Percentiles rank a stretch among this genome's conserved stretches.
Evolutionary conservation across 2,329 filamentous ascomycete genomes (phyloP).

Genomic region (Sarocladiaceae sp.): DNA sequence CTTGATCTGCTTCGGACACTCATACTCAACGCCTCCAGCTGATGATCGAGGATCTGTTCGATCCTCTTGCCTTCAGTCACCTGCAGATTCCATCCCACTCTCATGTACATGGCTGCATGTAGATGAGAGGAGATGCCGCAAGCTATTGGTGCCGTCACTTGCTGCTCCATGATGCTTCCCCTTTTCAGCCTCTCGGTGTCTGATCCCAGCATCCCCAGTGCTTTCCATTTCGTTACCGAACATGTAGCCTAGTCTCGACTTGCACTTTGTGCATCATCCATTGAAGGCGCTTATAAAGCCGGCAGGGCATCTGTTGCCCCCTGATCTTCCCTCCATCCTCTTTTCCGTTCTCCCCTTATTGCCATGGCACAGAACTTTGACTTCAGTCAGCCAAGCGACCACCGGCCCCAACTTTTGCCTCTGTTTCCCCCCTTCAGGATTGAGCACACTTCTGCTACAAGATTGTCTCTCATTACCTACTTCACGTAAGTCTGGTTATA

Average conservation of each 20-base stretch:
- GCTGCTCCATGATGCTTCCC: neutral
- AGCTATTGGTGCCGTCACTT: neutral
- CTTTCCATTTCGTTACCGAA: neutral
- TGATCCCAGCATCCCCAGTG: neutral
- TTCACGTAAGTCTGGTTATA: neutral
- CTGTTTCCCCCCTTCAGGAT: neutral
- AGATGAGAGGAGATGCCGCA: neutral
- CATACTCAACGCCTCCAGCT: neutral
- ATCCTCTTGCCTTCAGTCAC: neutral
- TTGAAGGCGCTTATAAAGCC: conserved; percentile 5
- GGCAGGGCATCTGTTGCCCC: neutral
- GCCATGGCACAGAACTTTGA: neutral
- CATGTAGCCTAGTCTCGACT: neutral
- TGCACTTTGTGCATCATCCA: neutral
- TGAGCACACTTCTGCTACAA: too few relatives aligned
- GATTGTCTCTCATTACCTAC: neutral
- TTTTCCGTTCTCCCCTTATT: neutral
- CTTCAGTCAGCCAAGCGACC: neutral
- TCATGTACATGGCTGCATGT: neutral
- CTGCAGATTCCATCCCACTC: neutral
- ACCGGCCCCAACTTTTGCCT: neutral
- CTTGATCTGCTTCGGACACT: too few relatives aligned
- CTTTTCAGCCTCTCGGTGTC: neutral
- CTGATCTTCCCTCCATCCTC: neutral
- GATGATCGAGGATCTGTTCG: neutral